A percentile compares a stretch with the other conserved stretches of the same genome.
Evolutionary conservation across 306 rosid species (phyloP).

Genomic region (Gleditsia sinensis): DNA sequence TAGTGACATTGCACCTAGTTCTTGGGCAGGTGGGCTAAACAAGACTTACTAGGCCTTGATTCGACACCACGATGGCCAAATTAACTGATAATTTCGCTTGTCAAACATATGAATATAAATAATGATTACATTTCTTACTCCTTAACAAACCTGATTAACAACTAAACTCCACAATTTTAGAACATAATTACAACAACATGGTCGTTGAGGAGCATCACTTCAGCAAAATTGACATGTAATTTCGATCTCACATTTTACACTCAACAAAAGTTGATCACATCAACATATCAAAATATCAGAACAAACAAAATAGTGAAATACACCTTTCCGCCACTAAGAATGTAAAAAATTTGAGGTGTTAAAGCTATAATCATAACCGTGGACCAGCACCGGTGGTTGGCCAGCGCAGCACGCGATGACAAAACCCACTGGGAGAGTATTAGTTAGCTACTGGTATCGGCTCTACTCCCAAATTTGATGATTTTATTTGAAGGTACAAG

Average conservation of each 20-base stretch:
- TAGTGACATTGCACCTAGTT: background rate
- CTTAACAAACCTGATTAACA: background rate
- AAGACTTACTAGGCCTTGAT: background rate
- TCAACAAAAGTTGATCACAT: background rate
- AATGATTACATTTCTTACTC: background rate
- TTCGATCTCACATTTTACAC: background rate
- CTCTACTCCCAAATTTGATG: background rate
- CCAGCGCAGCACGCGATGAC: background rate
- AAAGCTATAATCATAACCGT: background rate
- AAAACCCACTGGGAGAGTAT: background rate
- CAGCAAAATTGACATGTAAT: background rate
- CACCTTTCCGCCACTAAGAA: background rate
- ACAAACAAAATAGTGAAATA: background rate
- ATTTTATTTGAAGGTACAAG: background rate
- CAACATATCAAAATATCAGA: background rate
- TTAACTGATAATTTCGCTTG: background rate
- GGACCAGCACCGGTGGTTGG: constrained; percentile 1
- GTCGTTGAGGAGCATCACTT: background rate
- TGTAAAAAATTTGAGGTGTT: background rate
- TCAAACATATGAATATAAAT: background rate
- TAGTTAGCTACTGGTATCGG: background rate
- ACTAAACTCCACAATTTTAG: background rate
- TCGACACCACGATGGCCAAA: background rate
- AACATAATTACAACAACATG: background rate
- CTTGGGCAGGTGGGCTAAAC: background rate